A percentile compares a stretch with the other conserved stretches of the same genome.
phyloP scores from a whole-genome alignment of 2,329 filamentous ascomycete species.

The Rhytidhysteron rufulum region DNA sequence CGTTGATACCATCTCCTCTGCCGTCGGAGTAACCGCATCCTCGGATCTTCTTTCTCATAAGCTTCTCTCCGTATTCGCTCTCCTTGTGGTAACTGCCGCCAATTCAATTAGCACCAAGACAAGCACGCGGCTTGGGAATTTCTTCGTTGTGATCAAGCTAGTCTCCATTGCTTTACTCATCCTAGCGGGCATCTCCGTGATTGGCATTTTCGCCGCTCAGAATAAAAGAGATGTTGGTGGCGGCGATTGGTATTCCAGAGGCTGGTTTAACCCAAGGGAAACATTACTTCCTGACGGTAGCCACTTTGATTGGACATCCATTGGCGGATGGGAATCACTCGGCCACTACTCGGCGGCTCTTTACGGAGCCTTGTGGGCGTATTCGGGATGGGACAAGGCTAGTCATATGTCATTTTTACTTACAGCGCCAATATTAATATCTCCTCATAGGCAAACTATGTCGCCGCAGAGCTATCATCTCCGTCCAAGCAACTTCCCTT shows the following conservation, averaged over 20 bases:
- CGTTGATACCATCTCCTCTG: conserved; percentile 39
- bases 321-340: conserved; percentile 56
- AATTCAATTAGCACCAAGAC: conserved; percentile 45
- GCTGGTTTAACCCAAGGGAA: conserved; percentile 29
- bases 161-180: conserved; percentile 31
- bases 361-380: conserved; percentile 37
- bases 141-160: conserved; percentile 36
- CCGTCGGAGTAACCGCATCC: conserved; percentile 57
- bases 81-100: conserved; percentile 35
- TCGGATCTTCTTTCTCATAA: conserved; percentile 42
- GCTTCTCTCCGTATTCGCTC: conserved; percentile 35
- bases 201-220: conserved; percentile 22
- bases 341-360: conserved; percentile 58
- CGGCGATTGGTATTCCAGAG: conserved; percentile 28
- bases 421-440: no score
- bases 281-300: conserved; percentile 24
- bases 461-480: conserved; percentile 32
- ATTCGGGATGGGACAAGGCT: conserved; percentile 37
- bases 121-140: conserved; percentile 36
- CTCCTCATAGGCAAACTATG: conserved; percentile 31
- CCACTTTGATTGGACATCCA: conserved; percentile 27
- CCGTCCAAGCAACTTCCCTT: conserved; percentile 49
- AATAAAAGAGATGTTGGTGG: conserved; percentile 27
- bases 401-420: background rate
- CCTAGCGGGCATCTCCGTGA: conserved; percentile 30